These are phyloP conservation scores for Penicillium nordicum DNA, from an alignment of 2,329 filamentous ascomycete species.

Conservation along the genomic window DNA sequence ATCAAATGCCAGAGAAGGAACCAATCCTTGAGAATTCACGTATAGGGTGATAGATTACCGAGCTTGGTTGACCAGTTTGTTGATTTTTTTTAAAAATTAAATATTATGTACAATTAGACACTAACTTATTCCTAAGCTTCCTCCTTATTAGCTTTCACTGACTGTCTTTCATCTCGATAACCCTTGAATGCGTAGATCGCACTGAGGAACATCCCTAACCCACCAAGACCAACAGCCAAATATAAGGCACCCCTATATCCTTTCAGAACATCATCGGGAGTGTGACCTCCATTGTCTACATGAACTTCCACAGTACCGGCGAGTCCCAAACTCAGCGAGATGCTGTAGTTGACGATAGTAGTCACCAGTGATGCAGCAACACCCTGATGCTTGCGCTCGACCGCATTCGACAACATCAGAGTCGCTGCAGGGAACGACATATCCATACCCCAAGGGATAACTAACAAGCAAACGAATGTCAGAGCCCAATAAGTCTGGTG, in stretches of 20 bases:
- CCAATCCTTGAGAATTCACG: too few species aligned
- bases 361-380: constrained; percentile 57
- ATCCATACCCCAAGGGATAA: too few species aligned
- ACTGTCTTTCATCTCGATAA: constrained; percentile 2
- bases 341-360: constrained; percentile 66
- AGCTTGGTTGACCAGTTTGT: too few species aligned
- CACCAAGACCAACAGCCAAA: constrained; percentile 37
- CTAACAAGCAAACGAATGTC: too few species aligned
- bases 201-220: constrained; percentile 26
- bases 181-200: constrained; percentile 12
- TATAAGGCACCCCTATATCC: constrained; percentile 45
- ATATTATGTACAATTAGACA: too few species aligned
- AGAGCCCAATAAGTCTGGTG: too few species aligned
- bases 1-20: too few species aligned
- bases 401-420: constrained; percentile 56
- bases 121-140: neutral
- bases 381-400: constrained; percentile 48
- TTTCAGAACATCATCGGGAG: constrained; percentile 29
- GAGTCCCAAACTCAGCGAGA: constrained; percentile 63
- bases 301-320: constrained; percentile 61
- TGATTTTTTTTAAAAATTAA: too few species aligned
- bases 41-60: too few species aligned
- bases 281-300: constrained; percentile 41
- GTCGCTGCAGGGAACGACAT: constrained; percentile 62
- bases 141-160: neutral